Percentiles rank a stretch among this genome's conserved stretches.
Evolutionary conservation across 2,329 filamentous ascomycete genomes (phyloP).

Genomic region (Pyricularia sp.): DNA sequence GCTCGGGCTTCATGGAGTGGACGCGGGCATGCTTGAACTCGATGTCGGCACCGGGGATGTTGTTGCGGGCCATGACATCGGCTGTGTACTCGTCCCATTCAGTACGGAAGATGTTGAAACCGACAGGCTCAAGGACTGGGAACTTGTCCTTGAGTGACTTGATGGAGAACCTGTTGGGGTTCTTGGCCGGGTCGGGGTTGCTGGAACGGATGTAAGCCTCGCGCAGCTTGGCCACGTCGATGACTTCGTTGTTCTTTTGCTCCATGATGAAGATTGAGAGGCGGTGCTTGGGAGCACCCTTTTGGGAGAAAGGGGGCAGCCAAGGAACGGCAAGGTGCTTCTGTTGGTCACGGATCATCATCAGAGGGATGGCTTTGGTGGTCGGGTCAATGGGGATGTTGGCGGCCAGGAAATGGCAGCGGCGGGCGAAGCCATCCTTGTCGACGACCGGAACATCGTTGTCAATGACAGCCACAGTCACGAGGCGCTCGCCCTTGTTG

Average conservation of each 20-base stretch:
- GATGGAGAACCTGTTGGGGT: constrained; percentile 62
- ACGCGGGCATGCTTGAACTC: constrained; percentile 78
- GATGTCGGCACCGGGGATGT: constrained; percentile 65
- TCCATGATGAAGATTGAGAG: constrained; percentile 76
- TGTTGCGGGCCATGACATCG: constrained; percentile 76
- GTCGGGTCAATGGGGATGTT: constrained; percentile 45
- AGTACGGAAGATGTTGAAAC: constrained; percentile 79
- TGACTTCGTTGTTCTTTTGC: constrained; percentile 52
- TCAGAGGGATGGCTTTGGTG: constrained; percentile 54
- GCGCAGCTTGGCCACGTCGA: constrained; percentile 51
- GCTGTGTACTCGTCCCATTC: constrained; percentile 83
- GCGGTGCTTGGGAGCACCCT: constrained; percentile 86
- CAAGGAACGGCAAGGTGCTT: constrained; percentile 68
- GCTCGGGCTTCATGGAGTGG: constrained; percentile 53
- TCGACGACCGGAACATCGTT: constrained; percentile 78
- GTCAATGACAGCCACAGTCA: constrained; percentile 81
- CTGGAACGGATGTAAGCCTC: constrained; percentile 28
- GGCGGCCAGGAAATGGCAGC: constrained; percentile 79
- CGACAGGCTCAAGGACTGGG: constrained; percentile 56
- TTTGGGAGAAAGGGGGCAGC: constrained; percentile 79
- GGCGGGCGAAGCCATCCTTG: constrained; percentile 65
- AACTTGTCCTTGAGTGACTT: constrained; percentile 66
- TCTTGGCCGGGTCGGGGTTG: constrained; percentile 4
- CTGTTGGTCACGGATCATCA: constrained; percentile 45
- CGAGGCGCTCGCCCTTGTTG: constrained; percentile 67